A percentile compares a stretch with the other conserved stretches of the same genome.
phyloP scores from a whole-genome alignment of 2,329 filamentous ascomycete genomes.

The Fusarium kyushuense region DNA sequence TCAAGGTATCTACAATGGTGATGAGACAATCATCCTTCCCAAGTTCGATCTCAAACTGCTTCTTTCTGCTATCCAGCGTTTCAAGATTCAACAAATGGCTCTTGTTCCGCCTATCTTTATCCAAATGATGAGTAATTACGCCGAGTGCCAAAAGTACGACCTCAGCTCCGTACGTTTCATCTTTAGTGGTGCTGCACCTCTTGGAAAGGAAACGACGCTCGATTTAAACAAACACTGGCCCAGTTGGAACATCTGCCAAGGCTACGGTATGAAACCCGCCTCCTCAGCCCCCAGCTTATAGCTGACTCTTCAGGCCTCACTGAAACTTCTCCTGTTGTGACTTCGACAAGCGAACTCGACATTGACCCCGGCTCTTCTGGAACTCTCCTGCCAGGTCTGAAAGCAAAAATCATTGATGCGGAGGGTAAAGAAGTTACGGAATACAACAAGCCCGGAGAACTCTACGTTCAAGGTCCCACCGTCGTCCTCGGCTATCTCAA shows the following conservation, averaged over 20 bases:
- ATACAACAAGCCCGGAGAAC: slow-evolving; percentile 81
- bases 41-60: slow-evolving; percentile 80
- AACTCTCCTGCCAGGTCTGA: slow-evolving; percentile 71
- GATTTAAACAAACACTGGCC: slow-evolving; percentile 73
- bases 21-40: slow-evolving; percentile 77
- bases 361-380: slow-evolving; percentile 77
- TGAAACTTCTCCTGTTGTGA: slow-evolving; percentile 77
- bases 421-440: slow-evolving; percentile 77
- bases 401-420: slow-evolving; percentile 72
- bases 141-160: slow-evolving; percentile 72
- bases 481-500: slow-evolving; percentile 87
- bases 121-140: slow-evolving; percentile 73
- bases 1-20: slow-evolving; percentile 73
- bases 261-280: slow-evolving; percentile 67
- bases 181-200: slow-evolving; percentile 80
- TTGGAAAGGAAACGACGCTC: slow-evolving; percentile 75
- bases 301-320: slow-evolving; percentile 68
- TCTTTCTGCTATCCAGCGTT: slow-evolving; percentile 73
- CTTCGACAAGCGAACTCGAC: slow-evolving; percentile 67
- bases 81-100: slow-evolving; percentile 75
- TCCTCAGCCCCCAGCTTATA: fast-evolving
- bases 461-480: slow-evolving; percentile 81
- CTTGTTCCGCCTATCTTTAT: slow-evolving; percentile 86
- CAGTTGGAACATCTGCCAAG: slow-evolving; percentile 74
- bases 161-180: slow-evolving; percentile 73